These are phyloP conservation scores for Bruguiera sexangula DNA, from an alignment of 345 rosid species.

Conservation along the genomic window DNA sequence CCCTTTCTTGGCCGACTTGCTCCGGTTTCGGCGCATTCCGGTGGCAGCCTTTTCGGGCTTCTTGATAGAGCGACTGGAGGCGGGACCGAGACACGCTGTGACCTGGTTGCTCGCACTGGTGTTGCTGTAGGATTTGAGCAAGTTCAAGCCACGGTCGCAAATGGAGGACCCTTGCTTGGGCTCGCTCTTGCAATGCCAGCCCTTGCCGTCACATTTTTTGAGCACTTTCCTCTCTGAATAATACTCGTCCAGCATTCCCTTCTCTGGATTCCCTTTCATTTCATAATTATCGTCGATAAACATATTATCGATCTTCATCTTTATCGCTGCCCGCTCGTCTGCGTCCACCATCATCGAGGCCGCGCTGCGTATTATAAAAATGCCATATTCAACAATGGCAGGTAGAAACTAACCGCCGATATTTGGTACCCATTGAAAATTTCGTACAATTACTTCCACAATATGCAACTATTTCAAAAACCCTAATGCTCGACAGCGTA, in stretches of 20 bases:
- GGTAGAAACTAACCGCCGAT: constrained; percentile 18
- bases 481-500: constrained; percentile 37
- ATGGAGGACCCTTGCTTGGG: constrained; percentile 24
- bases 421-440: constrained; percentile 26
- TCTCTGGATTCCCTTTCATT: neutral
- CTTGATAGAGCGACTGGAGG: constrained; percentile 1
- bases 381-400: constrained; percentile 19
- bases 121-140: constrained; percentile 8
- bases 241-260: constrained; percentile 19
- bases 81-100: neutral
- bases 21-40: constrained; percentile 41
- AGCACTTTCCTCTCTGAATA: constrained; percentile 15
- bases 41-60: constrained; percentile 6
- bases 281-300: constrained; percentile 30
- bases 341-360: constrained; percentile 41
- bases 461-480: constrained; percentile 34
- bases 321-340: constrained; percentile 23
- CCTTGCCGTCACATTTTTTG: constrained; percentile 20
- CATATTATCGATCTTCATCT: constrained; percentile 32
- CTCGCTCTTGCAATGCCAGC: constrained; percentile 29
- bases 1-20: constrained; percentile 36
- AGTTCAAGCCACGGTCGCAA: constrained; percentile 24
- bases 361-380: constrained; percentile 31
- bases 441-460: constrained; percentile 30
- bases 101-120: neutral